Evolutionary conservation across 345 rosid species (phyloP).

Genomic region (Salix arbutifolia): DNA sequence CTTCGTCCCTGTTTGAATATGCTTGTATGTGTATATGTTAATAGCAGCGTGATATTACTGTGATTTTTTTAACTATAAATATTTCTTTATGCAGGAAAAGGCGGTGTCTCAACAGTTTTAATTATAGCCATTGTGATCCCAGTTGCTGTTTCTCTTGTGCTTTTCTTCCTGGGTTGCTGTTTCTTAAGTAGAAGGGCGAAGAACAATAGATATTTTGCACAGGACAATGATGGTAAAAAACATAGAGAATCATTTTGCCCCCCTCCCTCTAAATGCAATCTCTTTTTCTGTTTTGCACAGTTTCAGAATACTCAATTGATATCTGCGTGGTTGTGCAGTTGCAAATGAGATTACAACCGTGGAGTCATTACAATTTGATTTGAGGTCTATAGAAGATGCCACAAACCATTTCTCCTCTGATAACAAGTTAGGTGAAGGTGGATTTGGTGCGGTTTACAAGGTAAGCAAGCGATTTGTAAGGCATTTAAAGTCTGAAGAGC

Average conservation of each 20-base stretch:
- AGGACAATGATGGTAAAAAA: constrained; percentile 33
- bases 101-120: constrained; percentile 12
- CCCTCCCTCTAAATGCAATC: background rate
- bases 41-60: background rate
- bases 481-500: background rate
- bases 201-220: constrained; percentile 19
- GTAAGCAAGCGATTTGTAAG: constrained; percentile 5
- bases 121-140: constrained; percentile 34
- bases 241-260: too few relatives aligned
- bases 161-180: constrained; percentile 26
- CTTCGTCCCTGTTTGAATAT: background rate
- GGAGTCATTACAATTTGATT: constrained; percentile 45
- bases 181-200: constrained; percentile 29
- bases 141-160: constrained; percentile 15
- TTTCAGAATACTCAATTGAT: background rate
- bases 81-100: constrained; percentile 22
- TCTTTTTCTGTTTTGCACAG: background rate
- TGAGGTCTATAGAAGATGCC: constrained; percentile 36
- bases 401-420: constrained; percentile 44
- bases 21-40: background rate
- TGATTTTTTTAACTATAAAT: too few relatives aligned
- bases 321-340: constrained; percentile 22
- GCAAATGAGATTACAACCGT: constrained; percentile 23
- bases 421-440: constrained; percentile 67
- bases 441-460: constrained; percentile 66